A percentile compares a stretch with the other conserved stretches of the same genome.
Conservation (phyloP, 2,329 filamentous ascomycete genomes). For the Penicillium brasilianum region DNA sequence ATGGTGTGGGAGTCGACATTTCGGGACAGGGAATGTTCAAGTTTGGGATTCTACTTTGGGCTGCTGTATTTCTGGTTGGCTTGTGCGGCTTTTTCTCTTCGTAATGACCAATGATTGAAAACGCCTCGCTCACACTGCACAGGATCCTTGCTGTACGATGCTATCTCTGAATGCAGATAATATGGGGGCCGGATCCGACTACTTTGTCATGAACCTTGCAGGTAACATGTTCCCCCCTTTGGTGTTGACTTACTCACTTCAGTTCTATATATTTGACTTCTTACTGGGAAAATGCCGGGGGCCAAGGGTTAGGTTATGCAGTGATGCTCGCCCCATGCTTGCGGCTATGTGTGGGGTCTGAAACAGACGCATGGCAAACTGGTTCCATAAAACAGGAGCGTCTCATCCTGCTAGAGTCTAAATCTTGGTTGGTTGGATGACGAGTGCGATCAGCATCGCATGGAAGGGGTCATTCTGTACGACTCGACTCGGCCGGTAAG, state of each 20-base stretch:
- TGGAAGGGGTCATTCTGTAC: not conserved
- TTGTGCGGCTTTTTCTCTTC: not conserved
- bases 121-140: not conserved
- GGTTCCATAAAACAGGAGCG: not conserved
- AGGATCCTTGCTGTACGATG: not conserved
- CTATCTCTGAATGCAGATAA: not conserved
- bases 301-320: not conserved
- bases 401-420: not conserved
- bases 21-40: no score
- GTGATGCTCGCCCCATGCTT: not conserved
- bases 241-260: not conserved
- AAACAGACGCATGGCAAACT: slow-evolving; percentile 12
- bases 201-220: not conserved
- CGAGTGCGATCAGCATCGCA: not conserved
- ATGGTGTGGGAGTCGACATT: not conserved
- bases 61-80: not conserved
- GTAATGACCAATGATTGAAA: not conserved
- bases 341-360: slow-evolving; percentile 1
- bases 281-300: not conserved
- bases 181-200: not conserved
- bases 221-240: not conserved
- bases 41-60: not conserved
- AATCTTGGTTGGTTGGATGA: not conserved
- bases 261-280: not conserved
- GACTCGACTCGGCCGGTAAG: not conserved